A percentile compares a stretch with the other conserved stretches of the same genome.
These are phyloP conservation scores for Penicillium sp. DNA, from an alignment of 2,329 filamentous ascomycete genomes.

Conservation along the genomic window DNA sequence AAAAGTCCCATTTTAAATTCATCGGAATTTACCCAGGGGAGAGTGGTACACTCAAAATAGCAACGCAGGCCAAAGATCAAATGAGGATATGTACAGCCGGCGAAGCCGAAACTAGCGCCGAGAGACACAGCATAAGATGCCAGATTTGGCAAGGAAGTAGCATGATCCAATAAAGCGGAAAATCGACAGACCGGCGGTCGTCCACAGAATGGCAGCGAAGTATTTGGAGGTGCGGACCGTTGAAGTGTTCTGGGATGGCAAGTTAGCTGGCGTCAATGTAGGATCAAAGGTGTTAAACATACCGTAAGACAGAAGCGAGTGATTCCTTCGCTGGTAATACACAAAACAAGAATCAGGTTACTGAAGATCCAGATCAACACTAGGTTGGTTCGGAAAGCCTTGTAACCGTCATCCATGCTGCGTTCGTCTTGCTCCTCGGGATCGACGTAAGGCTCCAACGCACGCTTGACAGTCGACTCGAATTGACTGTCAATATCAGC, in stretches of 20 bases:
- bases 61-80: not conserved
- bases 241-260: slow-evolving; percentile 56
- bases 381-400: slow-evolving; percentile 94
- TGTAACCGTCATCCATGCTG: slow-evolving; percentile 94
- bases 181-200: slow-evolving; percentile 78
- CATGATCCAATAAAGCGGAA: slow-evolving; percentile 85
- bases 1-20: not conserved
- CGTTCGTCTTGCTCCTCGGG: slow-evolving; percentile 75
- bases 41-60: not conserved
- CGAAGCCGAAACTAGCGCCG: slow-evolving; percentile 56
- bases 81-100: slow-evolving; percentile 9
- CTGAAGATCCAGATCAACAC: slow-evolving; percentile 92
- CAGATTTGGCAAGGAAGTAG: slow-evolving; percentile 92
- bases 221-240: slow-evolving; percentile 77
- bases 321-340: slow-evolving; percentile 84
- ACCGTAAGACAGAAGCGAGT: slow-evolving; percentile 79
- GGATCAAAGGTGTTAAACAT: slow-evolving; percentile 48
- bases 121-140: slow-evolving; percentile 92
- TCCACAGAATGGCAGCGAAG: slow-evolving; percentile 87
- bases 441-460: slow-evolving; percentile 76
- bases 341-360: slow-evolving; percentile 78
- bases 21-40: not conserved
- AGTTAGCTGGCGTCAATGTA: not conserved
- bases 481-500: slow-evolving; percentile 97
- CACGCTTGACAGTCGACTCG: slow-evolving; percentile 90